These are phyloP conservation scores for Tephrocybe sp. DNA, from an alignment of 768 basidiomycete species.

Conservation along the genomic window DNA sequence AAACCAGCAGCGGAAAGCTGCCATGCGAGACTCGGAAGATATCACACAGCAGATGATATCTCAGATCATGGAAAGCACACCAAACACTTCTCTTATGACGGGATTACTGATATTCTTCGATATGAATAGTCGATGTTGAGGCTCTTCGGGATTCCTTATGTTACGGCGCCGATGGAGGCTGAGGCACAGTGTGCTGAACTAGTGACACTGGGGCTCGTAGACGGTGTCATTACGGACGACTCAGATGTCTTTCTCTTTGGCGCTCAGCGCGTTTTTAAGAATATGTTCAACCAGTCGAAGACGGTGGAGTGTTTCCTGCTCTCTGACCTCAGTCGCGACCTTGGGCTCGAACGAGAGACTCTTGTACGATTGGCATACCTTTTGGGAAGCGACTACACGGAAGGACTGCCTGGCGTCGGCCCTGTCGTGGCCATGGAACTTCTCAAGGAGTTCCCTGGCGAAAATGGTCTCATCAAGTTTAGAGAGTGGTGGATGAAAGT, in stretches of 20 bases:
- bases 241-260: conserved; percentile 99
- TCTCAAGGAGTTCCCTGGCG: conserved; percentile 88
- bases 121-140: conserved; percentile 69
- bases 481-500: conserved; percentile 94
- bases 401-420: conserved; percentile 89
- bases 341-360: conserved; percentile 83
- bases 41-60: conserved; percentile 93
- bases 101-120: too few relatives aligned
- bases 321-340: conserved; percentile 81
- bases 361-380: conserved; percentile 91
- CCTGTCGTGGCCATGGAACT: conserved; percentile 97
- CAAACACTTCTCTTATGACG: background rate
- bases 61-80: conserved; percentile 74
- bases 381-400: conserved; percentile 95
- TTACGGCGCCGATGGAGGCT: conserved; percentile 99
- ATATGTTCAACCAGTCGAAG: conserved; percentile 99
- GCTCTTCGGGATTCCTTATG: conserved; percentile 95
- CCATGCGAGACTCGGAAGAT: conserved; percentile 93
- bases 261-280: conserved; percentile 93
- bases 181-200: conserved; percentile 98
- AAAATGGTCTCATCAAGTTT: conserved; percentile 82
- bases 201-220: conserved; percentile 80
- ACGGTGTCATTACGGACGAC: conserved; percentile 98
- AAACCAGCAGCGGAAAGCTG: conserved; percentile 81
- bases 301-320: conserved; percentile 95